A percentile compares a stretch with the other conserved stretches of the same genome.
Evolutionary conservation across 352 stramenopile species (phyloP).

Genomic region (Phytophthora macrochlamydospora): DNA sequence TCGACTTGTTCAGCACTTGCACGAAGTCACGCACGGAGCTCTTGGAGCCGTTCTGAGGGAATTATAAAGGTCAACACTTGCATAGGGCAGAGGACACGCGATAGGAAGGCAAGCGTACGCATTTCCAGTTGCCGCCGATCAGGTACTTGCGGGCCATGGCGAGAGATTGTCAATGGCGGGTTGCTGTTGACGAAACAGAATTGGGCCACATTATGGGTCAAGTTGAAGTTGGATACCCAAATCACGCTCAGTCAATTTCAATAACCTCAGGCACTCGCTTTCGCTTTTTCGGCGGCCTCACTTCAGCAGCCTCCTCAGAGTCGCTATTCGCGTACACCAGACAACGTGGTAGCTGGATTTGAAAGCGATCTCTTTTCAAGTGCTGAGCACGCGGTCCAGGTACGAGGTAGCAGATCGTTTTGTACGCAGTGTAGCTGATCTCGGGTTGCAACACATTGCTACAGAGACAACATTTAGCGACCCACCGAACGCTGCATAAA

Average conservation of each 20-base stretch:
- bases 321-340: constrained; percentile 1
- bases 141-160: constrained; percentile 79
- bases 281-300: constrained; percentile 24
- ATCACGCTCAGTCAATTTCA: constrained; percentile 26
- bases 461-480: constrained; percentile 2
- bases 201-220: constrained; percentile 1
- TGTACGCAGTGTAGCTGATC: constrained; percentile 81
- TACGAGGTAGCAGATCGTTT: constrained; percentile 76
- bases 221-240: constrained; percentile 21
- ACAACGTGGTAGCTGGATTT: constrained; percentile 21
- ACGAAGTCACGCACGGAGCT: constrained; percentile 88
- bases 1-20: constrained; percentile 82
- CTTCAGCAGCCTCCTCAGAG: neutral
- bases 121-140: constrained; percentile 96
- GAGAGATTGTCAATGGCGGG: neutral
- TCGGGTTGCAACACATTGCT: constrained; percentile 66
- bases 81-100: constrained; percentile 30
- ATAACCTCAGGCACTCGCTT: constrained; percentile 26
- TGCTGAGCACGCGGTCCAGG: constrained; percentile 43
- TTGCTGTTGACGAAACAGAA: constrained; percentile 24
- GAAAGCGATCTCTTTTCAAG: constrained; percentile 25
- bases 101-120: constrained; percentile 34
- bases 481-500: neutral
- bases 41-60: constrained; percentile 66
- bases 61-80: neutral